phyloP scores from a whole-genome alignment of 176 grass and related monocot species.

The Triticum turgidum region DNA sequence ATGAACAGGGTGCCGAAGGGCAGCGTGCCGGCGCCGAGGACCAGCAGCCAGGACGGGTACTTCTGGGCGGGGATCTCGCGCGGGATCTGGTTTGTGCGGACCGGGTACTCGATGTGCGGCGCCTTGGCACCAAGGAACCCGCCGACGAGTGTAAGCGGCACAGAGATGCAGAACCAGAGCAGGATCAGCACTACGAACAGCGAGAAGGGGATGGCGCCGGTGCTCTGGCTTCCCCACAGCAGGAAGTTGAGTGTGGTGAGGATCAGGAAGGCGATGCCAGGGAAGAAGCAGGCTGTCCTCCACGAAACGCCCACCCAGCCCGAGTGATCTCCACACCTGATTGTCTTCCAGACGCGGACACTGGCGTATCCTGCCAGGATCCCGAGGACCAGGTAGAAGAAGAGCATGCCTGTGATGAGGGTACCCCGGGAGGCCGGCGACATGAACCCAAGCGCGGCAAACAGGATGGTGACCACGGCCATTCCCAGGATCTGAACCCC shows the following conservation, averaged over 20 bases:
- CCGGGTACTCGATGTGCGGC: slow-evolving; percentile 71
- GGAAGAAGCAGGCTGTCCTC: slow-evolving; percentile 77
- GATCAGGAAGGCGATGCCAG: slow-evolving; percentile 80
- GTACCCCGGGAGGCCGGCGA: slow-evolving; percentile 71
- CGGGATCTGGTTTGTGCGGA: slow-evolving; percentile 79
- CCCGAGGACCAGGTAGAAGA: slow-evolving; percentile 76
- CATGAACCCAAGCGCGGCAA: slow-evolving; percentile 78
- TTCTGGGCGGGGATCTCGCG: slow-evolving; percentile 77
- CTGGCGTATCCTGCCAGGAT: slow-evolving; percentile 61
- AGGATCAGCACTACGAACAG: slow-evolving; percentile 63
- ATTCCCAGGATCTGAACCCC: slow-evolving; percentile 84
- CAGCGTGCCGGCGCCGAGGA: slow-evolving; percentile 71
- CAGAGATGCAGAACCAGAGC: slow-evolving; percentile 81
- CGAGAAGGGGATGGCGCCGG: slow-evolving; percentile 67
- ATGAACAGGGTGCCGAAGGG: slow-evolving; percentile 84
- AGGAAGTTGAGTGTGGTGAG: slow-evolving; percentile 82
- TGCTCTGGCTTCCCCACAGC: slow-evolving; percentile 81
- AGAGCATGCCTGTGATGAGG: slow-evolving; percentile 74
- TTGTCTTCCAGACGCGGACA: slow-evolving; percentile 72
- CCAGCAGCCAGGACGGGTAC: slow-evolving; percentile 78
- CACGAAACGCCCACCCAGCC: slow-evolving; percentile 64
- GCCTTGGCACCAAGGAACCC: slow-evolving; percentile 79
- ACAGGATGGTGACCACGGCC: slow-evolving; percentile 75
- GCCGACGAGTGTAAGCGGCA: slow-evolving; percentile 68
- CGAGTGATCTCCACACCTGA: slow-evolving; percentile 68